Evolutionary conservation across 768 basidiomycete species (phyloP).

Genomic region (Omphalotus guepiniiformis): DNA sequence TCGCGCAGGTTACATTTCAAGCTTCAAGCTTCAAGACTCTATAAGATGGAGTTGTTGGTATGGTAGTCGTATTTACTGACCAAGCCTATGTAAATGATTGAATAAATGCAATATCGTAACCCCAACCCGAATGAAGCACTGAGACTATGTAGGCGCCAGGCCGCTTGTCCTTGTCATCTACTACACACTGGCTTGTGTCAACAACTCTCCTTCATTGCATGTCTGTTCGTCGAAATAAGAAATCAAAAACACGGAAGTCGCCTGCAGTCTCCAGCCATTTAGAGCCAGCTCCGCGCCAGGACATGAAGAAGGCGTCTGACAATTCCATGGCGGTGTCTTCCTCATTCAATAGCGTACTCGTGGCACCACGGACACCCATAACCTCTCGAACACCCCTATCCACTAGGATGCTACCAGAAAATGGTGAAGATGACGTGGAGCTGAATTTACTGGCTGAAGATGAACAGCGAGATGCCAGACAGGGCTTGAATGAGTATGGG

Average conservation of each 20-base stretch:
- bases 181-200: slow-evolving; percentile 1
- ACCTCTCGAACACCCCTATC: slow-evolving; percentile 34
- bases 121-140: too few relatives aligned
- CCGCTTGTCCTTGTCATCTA: too few relatives aligned
- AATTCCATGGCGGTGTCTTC: slow-evolving; percentile 52
- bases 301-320: slow-evolving; percentile 36
- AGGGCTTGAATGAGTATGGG: slow-evolving; percentile 38
- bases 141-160: too few relatives aligned
- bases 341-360: slow-evolving; percentile 54
- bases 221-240: slow-evolving; percentile 22
- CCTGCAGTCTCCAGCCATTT: slow-evolving; percentile 10
- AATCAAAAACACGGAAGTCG: slow-evolving; percentile 7
- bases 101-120: too few relatives aligned
- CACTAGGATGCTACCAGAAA: slow-evolving; percentile 23
- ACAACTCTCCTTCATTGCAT: slow-evolving; percentile 17
- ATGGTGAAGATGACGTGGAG: slow-evolving; percentile 53
- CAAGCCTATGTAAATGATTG: too few relatives aligned
- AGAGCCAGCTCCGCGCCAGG: slow-evolving; percentile 21
- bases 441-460: slow-evolving; percentile 56
- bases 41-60: too few relatives aligned
- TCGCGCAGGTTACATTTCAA: too few relatives aligned
- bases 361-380: slow-evolving; percentile 48
- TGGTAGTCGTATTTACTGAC: too few relatives aligned
- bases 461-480: slow-evolving; percentile 44
- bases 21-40: too few relatives aligned